phyloP scores from a whole-genome alignment of 306 rosid species.

The Vigna hirtella region DNA sequence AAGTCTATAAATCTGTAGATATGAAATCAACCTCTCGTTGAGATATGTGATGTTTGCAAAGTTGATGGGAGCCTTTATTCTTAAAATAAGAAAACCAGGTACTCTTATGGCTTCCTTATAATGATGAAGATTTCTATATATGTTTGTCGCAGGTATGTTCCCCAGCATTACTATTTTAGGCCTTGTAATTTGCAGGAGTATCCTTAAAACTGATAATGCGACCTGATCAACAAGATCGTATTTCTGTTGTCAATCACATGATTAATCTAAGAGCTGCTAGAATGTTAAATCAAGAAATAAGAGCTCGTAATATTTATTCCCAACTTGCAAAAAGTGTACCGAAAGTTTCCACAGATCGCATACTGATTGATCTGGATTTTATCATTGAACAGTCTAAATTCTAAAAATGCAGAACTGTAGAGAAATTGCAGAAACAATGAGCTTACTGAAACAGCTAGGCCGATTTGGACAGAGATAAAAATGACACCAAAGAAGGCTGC shows the following conservation, averaged over 20 bases:
- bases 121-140: conserved; percentile 75
- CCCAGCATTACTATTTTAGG: conserved; percentile 90
- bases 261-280: conserved; percentile 11
- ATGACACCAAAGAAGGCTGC: conserved; percentile 39
- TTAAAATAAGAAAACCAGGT: conserved; percentile 82
- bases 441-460: conserved; percentile 38
- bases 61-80: conserved; percentile 90
- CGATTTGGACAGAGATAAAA: conserved; percentile 68
- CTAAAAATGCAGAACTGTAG: not conserved
- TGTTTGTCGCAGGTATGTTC: conserved; percentile 71
- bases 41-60: conserved; percentile 88
- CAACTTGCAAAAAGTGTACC: conserved; percentile 20
- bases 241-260: conserved; percentile 23
- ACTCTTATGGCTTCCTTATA: conserved; percentile 68
- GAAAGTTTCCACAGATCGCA: conserved; percentile 5
- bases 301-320: not conserved
- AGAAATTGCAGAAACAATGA: conserved; percentile 8
- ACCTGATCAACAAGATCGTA: conserved; percentile 60
- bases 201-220: conserved; percentile 79
- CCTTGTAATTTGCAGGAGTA: conserved; percentile 78
- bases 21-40: conserved; percentile 65
- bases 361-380: not conserved
- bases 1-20: not conserved
- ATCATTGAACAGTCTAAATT: not conserved
- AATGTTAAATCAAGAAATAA: not conserved